These are phyloP conservation scores for Microsporum ferrugineum DNA, from an alignment of 2,329 filamentous ascomycete genomes.

Conservation along the genomic window DNA sequence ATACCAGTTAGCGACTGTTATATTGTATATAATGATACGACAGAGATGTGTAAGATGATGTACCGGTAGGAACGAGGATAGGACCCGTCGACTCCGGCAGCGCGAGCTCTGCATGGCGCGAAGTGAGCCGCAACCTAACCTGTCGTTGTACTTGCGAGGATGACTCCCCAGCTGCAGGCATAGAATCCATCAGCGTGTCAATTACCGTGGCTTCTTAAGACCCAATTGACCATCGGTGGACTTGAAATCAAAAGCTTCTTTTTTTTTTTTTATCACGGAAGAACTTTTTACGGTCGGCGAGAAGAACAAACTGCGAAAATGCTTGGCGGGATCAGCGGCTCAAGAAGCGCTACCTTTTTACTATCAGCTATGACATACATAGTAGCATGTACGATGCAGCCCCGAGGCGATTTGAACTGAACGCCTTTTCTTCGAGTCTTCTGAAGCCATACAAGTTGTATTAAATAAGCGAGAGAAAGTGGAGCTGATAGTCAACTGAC, in stretches of 20 bases:
- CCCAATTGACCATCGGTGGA: not conserved
- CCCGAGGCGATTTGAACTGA: no score
- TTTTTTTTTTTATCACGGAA: not conserved
- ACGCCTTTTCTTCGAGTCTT: no score
- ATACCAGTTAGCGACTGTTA: slow-evolving; percentile 13
- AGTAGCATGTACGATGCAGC: no score
- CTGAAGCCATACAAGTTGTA: no score
- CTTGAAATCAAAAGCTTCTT: not conserved
- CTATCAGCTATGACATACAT: no score
- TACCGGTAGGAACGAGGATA: slow-evolving; percentile 48
- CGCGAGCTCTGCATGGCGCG: slow-evolving; percentile 42
- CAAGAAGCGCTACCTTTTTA: no score
- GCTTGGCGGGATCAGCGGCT: not conserved
- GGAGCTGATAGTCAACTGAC: no score
- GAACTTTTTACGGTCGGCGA: slow-evolving; percentile 5
- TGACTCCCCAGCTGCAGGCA: slow-evolving; percentile 13
- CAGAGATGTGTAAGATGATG: slow-evolving; percentile 13
- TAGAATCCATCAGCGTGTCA: slow-evolving; percentile 9
- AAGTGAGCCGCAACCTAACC: slow-evolving; percentile 45
- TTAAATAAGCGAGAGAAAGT: no score
- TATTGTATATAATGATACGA: not conserved
- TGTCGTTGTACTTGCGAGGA: slow-evolving; percentile 30
- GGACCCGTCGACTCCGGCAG: slow-evolving; percentile 44
- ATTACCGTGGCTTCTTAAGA: not conserved
- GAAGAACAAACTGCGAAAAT: slow-evolving; percentile 26